Percentiles rank a stretch among this genome's conserved stretches.
phyloP scores from a whole-genome alignment of 106 monocot genomes.

The Dioscorea dumetorum region DNA sequence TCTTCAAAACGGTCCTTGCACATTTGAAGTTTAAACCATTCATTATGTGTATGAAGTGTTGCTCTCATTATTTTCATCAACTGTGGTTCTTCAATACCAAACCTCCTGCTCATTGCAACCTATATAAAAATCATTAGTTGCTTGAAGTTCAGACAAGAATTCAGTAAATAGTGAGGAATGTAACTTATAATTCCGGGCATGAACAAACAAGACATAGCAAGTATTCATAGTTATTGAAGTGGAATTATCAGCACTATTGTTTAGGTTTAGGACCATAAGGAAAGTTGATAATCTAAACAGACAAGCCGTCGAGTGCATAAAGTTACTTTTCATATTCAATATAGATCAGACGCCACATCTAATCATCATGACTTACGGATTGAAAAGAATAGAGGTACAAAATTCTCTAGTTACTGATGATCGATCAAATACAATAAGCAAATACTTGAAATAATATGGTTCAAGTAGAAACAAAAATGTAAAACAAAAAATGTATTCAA shows the following conservation, averaged over 20 bases:
- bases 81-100: conserved; percentile 90
- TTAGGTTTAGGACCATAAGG: no score
- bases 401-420: no score
- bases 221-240: not conserved
- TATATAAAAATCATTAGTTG: conserved; percentile 11
- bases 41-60: conserved; percentile 70
- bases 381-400: no score
- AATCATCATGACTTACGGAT: no score
- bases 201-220: not conserved
- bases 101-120: conserved; percentile 78
- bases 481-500: no score
- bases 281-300: no score
- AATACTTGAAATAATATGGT: not conserved
- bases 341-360: no score
- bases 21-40: conserved; percentile 99
- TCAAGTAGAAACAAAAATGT: not conserved
- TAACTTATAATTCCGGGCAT: not conserved
- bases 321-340: no score
- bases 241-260: not conserved
- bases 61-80: conserved; percentile 92
- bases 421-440: not conserved
- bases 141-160: not conserved
- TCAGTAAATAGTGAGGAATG: not conserved
- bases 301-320: no score
- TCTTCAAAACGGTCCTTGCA: conserved; percentile 90